These are phyloP conservation scores for Phialophora expanda DNA, from an alignment of 2,329 filamentous ascomycete genomes.

Conservation along the genomic window DNA sequence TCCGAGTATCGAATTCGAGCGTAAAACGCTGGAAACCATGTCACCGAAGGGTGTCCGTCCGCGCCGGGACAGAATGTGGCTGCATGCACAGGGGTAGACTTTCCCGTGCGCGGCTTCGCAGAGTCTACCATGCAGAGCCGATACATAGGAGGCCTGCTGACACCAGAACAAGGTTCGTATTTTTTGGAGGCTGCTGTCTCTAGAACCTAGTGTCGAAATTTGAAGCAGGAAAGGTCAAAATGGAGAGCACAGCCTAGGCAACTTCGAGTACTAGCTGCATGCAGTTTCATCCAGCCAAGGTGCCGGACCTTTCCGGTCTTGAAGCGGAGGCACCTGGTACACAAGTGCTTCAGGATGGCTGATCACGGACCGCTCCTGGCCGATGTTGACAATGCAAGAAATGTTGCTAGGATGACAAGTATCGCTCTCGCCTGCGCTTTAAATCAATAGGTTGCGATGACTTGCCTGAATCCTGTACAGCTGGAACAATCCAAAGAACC, in stretches of 20 bases:
- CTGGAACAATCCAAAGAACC: background rate
- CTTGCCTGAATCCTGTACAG: background rate
- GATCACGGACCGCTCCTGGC: background rate
- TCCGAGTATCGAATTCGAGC: too few relatives aligned
- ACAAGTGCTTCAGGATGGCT: background rate
- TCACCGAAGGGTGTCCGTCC: too few relatives aligned
- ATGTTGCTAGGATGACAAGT: background rate
- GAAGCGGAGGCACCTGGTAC: background rate
- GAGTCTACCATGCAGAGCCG: background rate
- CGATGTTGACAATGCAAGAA: background rate
- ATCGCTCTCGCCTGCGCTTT: too few relatives aligned
- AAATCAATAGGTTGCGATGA: too few relatives aligned
- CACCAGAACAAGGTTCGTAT: background rate
- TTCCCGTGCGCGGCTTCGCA: background rate
- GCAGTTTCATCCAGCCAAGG: background rate
- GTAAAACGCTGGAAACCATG: too few relatives aligned
- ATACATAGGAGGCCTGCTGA: background rate
- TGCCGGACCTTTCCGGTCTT: background rate
- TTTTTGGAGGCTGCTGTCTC: background rate
- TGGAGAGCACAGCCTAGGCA: background rate
- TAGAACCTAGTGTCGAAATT: background rate
- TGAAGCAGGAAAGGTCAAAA: background rate
- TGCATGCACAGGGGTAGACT: too few relatives aligned
- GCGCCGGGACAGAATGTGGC: too few relatives aligned
- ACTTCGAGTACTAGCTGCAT: background rate